Evolutionary conservation across 306 rosid species (phyloP), one percentile per base, ranked within the genome.

Genomic region (Hippophae tibetana): DNA sequence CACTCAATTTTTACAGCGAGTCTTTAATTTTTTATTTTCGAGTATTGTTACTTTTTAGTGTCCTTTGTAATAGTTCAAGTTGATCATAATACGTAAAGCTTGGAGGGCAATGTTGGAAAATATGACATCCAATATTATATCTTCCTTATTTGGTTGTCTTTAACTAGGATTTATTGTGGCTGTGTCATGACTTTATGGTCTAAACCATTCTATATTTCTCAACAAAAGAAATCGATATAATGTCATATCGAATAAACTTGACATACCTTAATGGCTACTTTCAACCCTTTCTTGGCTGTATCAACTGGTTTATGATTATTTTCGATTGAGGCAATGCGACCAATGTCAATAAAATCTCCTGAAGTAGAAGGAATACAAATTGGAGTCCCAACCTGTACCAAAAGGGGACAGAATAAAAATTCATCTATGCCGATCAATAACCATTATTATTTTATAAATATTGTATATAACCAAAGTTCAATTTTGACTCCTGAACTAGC

Each of bases 271-370:
- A 92, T 86, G 62, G 95, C 99, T 12, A 86, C 89, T 76, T 70
- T 69, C 71, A 71, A 89, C 66, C 99, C 99, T 70, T 82, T 92
- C 82, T 88, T 92, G 9, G 99, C 97, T 43, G 47, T 68, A 72
- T 92, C 95, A 69, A 92, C 97, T 43, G 99, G 84, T 72, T 83
- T 88, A 61, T 88, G 85, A 74, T 92, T 92, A 67, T 85, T 88
- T 73, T 88, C 95, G 43, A 92, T 84, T 23, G 97, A 92, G 23
- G 94, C 86, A 62, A 92, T 77, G 56, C 85, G 85, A 11, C 99
- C 99, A 52, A 92, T 85, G 56, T 81, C 92, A 67, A 82, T 88
- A 79, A 78, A 92, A 31, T 88, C 95, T 76, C 80, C 78, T 38
- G 38, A 31, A 31, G 38, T 31, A 2, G 82, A 84, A 65, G 95